These are phyloP conservation scores for Candida piceae DNA, from an alignment of 805 yeast genomes.

Conservation along the genomic window DNA sequence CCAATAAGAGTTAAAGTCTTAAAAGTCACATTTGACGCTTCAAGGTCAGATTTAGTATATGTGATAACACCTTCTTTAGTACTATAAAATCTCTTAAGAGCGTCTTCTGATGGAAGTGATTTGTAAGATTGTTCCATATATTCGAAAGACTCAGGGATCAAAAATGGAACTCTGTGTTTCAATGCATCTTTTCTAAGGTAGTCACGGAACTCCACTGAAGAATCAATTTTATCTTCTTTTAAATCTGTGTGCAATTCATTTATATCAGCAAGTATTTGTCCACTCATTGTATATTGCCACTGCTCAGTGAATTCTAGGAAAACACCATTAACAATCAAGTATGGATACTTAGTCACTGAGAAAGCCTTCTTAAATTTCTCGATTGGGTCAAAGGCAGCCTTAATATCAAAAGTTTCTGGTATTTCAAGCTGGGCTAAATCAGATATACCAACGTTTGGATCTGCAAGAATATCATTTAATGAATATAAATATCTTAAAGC, in stretches of 20 bases:
- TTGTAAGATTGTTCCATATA: constrained; percentile 13
- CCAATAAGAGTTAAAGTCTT: constrained; percentile 52
- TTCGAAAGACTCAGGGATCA: constrained; percentile 47
- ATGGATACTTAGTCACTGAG: constrained; percentile 39
- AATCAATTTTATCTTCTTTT: constrained; percentile 18
- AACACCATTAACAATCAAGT: constrained; percentile 70
- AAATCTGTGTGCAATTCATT: constrained; percentile 27
- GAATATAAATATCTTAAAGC: constrained; percentile 21
- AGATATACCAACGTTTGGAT: background rate
- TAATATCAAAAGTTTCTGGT: constrained; percentile 2
- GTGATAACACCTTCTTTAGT: background rate
- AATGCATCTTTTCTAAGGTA: constrained; percentile 40
- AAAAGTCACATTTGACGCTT: constrained; percentile 1
- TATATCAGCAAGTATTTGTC: constrained; percentile 53
- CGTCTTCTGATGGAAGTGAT: constrained; percentile 5
- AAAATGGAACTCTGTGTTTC: constrained; percentile 39
- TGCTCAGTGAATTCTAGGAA: constrained; percentile 42
- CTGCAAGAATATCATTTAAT: constrained; percentile 11
- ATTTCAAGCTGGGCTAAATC: constrained; percentile 6
- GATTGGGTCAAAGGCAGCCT: constrained; percentile 19
- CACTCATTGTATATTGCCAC: constrained; percentile 53
- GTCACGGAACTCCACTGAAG: constrained; percentile 33
- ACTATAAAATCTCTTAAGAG: constrained; percentile 1
- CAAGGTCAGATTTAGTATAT: constrained; percentile 1
- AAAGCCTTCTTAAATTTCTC: constrained; percentile 29